phyloP scores from a whole-genome alignment of 1,284 basidiomycete species.

The Puccinia hordei region DNA sequence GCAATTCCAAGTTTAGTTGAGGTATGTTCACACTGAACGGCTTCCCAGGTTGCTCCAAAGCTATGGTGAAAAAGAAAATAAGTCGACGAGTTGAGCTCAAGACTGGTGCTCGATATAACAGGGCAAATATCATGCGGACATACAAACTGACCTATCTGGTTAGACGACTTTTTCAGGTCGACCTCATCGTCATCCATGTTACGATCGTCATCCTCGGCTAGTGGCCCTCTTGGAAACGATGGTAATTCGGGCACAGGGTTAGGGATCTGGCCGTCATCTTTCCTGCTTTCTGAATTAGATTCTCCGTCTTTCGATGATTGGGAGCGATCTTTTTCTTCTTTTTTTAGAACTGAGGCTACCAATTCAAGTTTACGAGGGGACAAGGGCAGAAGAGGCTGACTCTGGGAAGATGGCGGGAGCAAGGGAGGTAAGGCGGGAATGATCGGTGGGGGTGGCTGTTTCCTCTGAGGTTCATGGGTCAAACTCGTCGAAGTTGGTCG shows the following conservation, averaged over 20 bases:
- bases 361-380: constrained; percentile 51
- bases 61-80: not conserved
- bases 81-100: not conserved
- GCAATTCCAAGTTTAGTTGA: not conserved
- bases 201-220: not conserved
- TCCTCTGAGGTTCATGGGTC: not conserved
- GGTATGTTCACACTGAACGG: not conserved
- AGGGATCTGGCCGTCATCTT: not conserved
- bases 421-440: constrained; percentile 39
- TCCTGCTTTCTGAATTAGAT: too few relatives aligned
- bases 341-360: constrained; percentile 50
- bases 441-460: constrained; percentile 35
- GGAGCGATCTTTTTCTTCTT: constrained; percentile 26
- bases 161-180: not conserved
- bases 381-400: constrained; percentile 47
- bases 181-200: not conserved
- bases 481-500: not conserved
- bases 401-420: constrained; percentile 14
- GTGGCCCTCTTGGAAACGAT: not conserved
- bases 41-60: too few relatives aligned
- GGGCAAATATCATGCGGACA: not conserved
- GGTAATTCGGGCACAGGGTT: not conserved
- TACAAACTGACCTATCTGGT: not conserved
- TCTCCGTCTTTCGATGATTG: constrained; percentile 23
- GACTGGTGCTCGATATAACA: not conserved